phyloP scores from a whole-genome alignment of 2,329 filamentous ascomycete species.

The Pseudogymnoascus sp. region DNA sequence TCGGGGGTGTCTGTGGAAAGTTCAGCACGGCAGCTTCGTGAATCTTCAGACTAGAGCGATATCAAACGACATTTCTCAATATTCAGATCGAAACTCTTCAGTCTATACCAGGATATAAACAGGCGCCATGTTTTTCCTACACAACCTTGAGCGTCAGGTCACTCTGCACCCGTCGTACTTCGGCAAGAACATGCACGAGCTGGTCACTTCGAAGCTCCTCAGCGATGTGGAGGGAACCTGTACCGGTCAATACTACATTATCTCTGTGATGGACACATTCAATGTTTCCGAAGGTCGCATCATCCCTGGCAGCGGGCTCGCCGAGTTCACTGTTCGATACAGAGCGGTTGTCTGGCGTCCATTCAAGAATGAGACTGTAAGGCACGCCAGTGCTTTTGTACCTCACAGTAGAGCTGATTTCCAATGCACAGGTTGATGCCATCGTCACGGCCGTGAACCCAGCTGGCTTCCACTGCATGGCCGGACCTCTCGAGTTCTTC shows the following conservation, averaged over 20 bases:
- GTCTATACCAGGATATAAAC: not conserved
- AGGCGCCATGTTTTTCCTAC: conserved; percentile 87
- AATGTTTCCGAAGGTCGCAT: conserved; percentile 92
- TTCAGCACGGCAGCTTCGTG: not conserved
- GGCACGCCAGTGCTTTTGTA: conserved; percentile 25
- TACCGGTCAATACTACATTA: conserved; percentile 93
- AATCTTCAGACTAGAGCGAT: not conserved
- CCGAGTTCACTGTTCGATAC: conserved; percentile 91
- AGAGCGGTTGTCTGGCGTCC: conserved; percentile 95
- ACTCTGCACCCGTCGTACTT: conserved; percentile 97
- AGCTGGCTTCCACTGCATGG: conserved; percentile 83
- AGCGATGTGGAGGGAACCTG: conserved; percentile 93
- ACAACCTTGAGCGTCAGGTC: conserved; percentile 90
- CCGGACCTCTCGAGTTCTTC: conserved; percentile 70
- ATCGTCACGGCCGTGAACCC: conserved; percentile 86
- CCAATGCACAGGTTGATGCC: conserved; percentile 67
- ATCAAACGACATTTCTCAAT: not conserved
- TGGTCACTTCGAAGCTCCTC: conserved; percentile 81
- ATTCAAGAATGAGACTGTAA: conserved; percentile 95
- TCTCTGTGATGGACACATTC: conserved; percentile 94
- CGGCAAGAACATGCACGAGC: conserved; percentile 83
- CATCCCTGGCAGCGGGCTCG: conserved; percentile 80
- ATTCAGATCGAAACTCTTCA: not conserved
- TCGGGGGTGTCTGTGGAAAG: not conserved
- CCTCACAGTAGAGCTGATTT: conserved; percentile 1